These are phyloP conservation scores for Chrysosporium queenslandicum DNA, from an alignment of 2,329 filamentous ascomycete genomes.

Conservation along the genomic window DNA sequence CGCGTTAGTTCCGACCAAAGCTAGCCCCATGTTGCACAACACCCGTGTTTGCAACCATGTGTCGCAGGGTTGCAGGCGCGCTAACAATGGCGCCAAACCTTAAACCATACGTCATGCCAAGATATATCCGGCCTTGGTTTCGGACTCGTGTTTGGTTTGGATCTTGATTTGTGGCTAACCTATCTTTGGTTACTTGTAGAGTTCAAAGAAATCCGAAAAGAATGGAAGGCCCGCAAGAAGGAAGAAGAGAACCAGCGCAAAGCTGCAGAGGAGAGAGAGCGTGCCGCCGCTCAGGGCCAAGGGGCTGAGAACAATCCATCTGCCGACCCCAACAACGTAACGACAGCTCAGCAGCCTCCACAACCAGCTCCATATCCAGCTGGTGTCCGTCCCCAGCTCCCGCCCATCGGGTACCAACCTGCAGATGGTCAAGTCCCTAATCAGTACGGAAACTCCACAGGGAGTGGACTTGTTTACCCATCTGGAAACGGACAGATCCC, in stretches of 20 bases:
- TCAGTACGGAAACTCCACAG: constrained; percentile 55
- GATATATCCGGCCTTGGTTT: constrained; percentile 17
- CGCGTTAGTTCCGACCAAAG: constrained; percentile 26
- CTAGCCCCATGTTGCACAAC: constrained; percentile 41
- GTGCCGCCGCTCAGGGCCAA: constrained; percentile 49
- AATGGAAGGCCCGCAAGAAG: constrained; percentile 99
- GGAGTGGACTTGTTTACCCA: constrained; percentile 39
- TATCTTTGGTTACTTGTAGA: constrained; percentile 47
- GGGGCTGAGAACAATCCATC: constrained; percentile 41
- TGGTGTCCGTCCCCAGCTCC: constrained; percentile 54
- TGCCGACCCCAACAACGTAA: constrained; percentile 40
- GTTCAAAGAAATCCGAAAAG: constrained; percentile 97
- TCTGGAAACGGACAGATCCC: constrained; percentile 40
- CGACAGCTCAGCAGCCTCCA: constrained; percentile 16
- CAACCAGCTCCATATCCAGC: constrained; percentile 40
- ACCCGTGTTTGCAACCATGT: constrained; percentile 35
- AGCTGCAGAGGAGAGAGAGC: constrained; percentile 73
- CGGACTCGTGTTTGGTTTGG: background rate
- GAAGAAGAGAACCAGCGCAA: constrained; percentile 87
- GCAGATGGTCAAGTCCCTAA: constrained; percentile 44
- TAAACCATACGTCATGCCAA: constrained; percentile 28
- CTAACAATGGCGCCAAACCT: constrained; percentile 40
- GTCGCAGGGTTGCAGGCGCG: constrained; percentile 44
- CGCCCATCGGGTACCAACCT: constrained; percentile 64
- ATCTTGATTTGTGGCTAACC: constrained; percentile 7